Evolutionary conservation across 441 rosid genomes (phyloP), one percentile per base, ranked within the genome.

Genomic region (Omphalea diandra): DNA sequence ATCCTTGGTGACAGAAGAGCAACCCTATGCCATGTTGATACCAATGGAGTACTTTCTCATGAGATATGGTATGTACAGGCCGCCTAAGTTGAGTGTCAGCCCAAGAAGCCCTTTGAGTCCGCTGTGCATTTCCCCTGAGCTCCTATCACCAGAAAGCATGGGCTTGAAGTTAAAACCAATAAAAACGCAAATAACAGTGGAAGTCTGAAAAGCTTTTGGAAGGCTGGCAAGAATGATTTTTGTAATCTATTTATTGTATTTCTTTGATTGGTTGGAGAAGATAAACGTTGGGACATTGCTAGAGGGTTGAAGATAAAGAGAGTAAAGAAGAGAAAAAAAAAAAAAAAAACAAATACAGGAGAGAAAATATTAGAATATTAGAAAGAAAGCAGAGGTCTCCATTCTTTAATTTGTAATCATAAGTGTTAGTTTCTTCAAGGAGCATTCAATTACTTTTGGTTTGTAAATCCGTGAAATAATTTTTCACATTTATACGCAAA

Each of bases 81-180:
- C 90, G 7, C 76, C 88, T 10, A 78, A 70, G 70, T 77, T 83
- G 40, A 86, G 89, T 52, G 84, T 83, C 43, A 94, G 99, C 77
- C 98, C 98, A 0, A 85, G 98, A 78, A 90, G 97, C 68, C 94
- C 99, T 3, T 77, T 94, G 76, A 92, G 92, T 77, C 95, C 96
- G 0, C 74, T 85, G 2, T 81, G 91, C 83, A 90, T 94, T 81
- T 85, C 98, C 1, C 91, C 96, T 0, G 98, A 94, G 79, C 99
- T 94, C 67, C 93, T 94, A 29, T 94, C 99, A 6, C 99, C 98
- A 1, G 99, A 94, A 81, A 92, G 94, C 86, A 89, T 94, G 99
- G 99, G 99, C 1, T 79, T 94, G 79, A 92, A 94, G 88, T 78
- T 94, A 11, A 92, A 94, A 75, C 99, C 99, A 6, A 94, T 94